Base-by-base conservation (phyloP, 371 early-diverging fungal genomes). In the Gilbertella persicaria region DNA sequence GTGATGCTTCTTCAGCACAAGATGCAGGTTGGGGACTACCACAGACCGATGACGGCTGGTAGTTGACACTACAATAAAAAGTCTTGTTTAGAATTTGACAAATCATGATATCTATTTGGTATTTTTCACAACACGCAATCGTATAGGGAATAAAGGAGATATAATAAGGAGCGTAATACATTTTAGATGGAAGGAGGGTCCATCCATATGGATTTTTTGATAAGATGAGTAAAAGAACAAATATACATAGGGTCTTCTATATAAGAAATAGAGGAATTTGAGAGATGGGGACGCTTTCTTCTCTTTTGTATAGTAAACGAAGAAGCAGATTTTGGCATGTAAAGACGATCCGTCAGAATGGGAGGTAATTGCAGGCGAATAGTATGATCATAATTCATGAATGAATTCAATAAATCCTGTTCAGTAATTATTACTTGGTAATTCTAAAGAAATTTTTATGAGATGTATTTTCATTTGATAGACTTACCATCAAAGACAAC, bases 401-500 rank as follows among this genome's bases (percentile, higher is more conserved):
- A 53, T 0, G 45, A 37, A 45, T 45, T 26, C 1, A 37, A 37
- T 45, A 53, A 36, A 38, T 53, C 53, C 19, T 36, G 36, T 36
- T 53, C 45, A 19, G 38, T 38, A 28, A 54, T 54, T 3, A 54
- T 17, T 6, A 54, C 4, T 29, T 54, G 55, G 28, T 46, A 54
- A 7, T 54, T 53, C 53, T 53, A 45, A 8, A 12, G 16, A 1
- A 3, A 3, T 8, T 20, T 9, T 20, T 41, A 21, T 21, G 6
- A 6, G 20, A 28, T 47, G 21, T n/a, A 17, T 37, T 37, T 37
- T 37, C 5, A n/a, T 37, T 14, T 6, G 9, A 16, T 10, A 21
- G 17, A 12, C 12, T 25, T 73, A 68, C 88, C 56, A 92, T 75
- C 42, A 91, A 60, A 5, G 78, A 71, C 36, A 92, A 74, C 36